Percentiles rank a stretch among this genome's conserved stretches.
Conservation (phyloP, 768 basidiomycete species). For the Kwoniella shandongensis region DNA sequence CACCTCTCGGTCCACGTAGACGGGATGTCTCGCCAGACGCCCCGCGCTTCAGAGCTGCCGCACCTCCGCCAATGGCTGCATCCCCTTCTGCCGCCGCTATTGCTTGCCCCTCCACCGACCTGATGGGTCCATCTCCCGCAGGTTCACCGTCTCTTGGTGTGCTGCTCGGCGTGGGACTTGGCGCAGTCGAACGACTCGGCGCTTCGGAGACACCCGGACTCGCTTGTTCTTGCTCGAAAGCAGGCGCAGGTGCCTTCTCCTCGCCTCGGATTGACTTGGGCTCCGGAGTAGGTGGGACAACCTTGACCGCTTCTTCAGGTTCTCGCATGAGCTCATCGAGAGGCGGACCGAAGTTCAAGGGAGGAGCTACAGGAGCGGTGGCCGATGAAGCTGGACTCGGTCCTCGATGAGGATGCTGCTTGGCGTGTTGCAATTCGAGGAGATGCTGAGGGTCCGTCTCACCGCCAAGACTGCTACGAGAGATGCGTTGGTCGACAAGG, state of each 20-base stretch:
- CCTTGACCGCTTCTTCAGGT: slow-evolving; percentile 5
- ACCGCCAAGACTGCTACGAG: slow-evolving; percentile 68
- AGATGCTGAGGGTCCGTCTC: slow-evolving; percentile 70
- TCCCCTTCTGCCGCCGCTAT: slow-evolving; percentile 11
- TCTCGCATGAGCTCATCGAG: slow-evolving; percentile 1
- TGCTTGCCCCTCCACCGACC: slow-evolving; percentile 1
- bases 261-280: not conserved
- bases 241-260: not conserved
- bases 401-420: slow-evolving; percentile 59
- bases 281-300: slow-evolving; percentile 31
- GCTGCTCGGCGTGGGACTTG: slow-evolving; percentile 1
- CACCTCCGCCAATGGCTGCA: slow-evolving; percentile 16
- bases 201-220: not conserved
- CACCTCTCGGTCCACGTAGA: slow-evolving; percentile 42
- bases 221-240: not conserved
- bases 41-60: slow-evolving; percentile 31
- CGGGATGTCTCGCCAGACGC: slow-evolving; percentile 34
- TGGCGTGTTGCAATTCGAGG: slow-evolving; percentile 59
- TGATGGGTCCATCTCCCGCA: not conserved
- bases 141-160: not conserved
- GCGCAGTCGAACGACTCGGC: not conserved
- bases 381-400: not conserved
- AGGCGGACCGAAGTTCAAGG: slow-evolving; percentile 7
- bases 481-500: slow-evolving; percentile 82
- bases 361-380: not conserved